Base-by-base conservation (phyloP, 2,329 filamentous ascomycete species). In the Paramyrothecium roridum region DNA sequence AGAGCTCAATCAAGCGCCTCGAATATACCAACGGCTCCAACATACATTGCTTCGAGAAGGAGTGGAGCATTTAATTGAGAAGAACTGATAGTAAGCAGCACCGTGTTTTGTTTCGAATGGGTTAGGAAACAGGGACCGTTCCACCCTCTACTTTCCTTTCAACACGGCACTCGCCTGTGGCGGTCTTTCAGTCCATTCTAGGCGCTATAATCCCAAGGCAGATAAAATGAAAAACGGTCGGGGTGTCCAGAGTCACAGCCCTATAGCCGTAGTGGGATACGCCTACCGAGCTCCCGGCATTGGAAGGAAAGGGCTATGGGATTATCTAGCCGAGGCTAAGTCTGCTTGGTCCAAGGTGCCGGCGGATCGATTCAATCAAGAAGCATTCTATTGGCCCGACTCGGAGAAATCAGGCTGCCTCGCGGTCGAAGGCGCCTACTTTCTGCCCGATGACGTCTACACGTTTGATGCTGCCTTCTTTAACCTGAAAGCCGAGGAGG, bases 301-400 rank as follows among this genome's bases (percentile, higher is more conserved):
- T 19, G 56, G 56, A 30, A 26, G 56, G 20, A 58, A 58, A 26
- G 56, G 56, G 7, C 33, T 58, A 19, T 58, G 52, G 51, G 56
- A 58, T 20, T 58, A 49, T 46, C 65, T 59, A 7, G 49, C 50
- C 23, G 53, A 56, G 34, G 54, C 56, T 12, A 66, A 68, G 19
- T 70, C 67, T 16, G 72, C 70, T 16, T 75, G 67, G 59, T 70
- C 68, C 17, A 66, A 69, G 26, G 65, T 75, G 1, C 74, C 74
- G 13, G 64, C 73, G 56, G 69, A 74, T 53, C 69, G 79, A 34
- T 82, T 81, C 67, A 75, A 76, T 58, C 70, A 67, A 58, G 68
- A 61, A 58, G 70, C 54, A 46, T 66, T 71, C 58, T 66, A 73
- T 52, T 68, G 75, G 50, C 69, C 72, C 7, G 52, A 52, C 33